These are phyloP conservation scores for Magnaporthales sp. DNA, from an alignment of 2,329 filamentous ascomycete species.

Conservation along the genomic window DNA sequence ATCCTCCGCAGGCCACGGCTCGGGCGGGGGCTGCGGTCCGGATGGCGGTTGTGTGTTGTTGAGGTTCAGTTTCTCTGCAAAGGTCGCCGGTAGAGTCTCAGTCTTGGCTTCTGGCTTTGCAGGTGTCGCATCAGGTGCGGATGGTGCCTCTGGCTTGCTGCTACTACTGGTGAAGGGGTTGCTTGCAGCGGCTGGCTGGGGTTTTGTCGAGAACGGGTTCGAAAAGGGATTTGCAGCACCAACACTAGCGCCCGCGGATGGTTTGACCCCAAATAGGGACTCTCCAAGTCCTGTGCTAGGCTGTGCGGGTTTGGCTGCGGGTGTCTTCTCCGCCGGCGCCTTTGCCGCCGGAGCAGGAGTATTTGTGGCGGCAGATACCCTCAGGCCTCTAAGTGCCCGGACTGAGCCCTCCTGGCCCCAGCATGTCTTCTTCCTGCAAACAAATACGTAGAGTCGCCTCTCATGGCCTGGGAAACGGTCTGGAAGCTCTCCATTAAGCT, in stretches of 20 bases:
- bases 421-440: slow-evolving; percentile 70
- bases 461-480: slow-evolving; percentile 82
- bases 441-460: slow-evolving; percentile 78
- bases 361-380: slow-evolving; percentile 32
- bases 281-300: slow-evolving; percentile 48
- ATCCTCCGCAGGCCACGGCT: slow-evolving; percentile 54
- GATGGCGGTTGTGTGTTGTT: slow-evolving; percentile 42
- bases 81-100: slow-evolving; percentile 45
- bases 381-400: slow-evolving; percentile 62
- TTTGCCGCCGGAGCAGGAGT: slow-evolving; percentile 13
- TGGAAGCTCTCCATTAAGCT: slow-evolving; percentile 85
- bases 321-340: slow-evolving; percentile 21
- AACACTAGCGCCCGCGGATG: slow-evolving; percentile 25
- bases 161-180: slow-evolving; percentile 16
- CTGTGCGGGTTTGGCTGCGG: slow-evolving; percentile 20
- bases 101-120: slow-evolving; percentile 22
- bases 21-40: slow-evolving; percentile 52
- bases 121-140: neutral
- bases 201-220: slow-evolving; percentile 19
- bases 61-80: slow-evolving; percentile 68
- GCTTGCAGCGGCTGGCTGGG: slow-evolving; percentile 8
- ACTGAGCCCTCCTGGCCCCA: slow-evolving; percentile 76
- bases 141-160: slow-evolving; percentile 7
- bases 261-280: slow-evolving; percentile 59
- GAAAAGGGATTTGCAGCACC: slow-evolving; percentile 44